Base-by-base conservation (phyloP, 2,329 filamentous ascomycete species). In the Parafenestella ontariensis region DNA sequence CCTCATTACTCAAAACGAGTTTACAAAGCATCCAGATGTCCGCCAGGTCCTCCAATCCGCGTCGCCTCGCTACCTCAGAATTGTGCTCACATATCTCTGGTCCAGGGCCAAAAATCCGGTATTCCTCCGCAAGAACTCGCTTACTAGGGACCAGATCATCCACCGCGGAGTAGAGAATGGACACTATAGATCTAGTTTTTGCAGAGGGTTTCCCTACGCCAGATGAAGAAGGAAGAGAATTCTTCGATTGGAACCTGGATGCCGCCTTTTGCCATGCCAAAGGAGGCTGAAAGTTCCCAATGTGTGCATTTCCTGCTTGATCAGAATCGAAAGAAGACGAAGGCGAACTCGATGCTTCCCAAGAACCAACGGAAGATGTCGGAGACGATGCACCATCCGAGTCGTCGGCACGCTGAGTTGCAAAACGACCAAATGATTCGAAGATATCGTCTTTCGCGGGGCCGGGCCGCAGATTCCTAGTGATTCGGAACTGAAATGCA, bases 81-180 rank as follows among this genome's bases (percentile, higher is more conserved):
- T 99, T 99, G 66, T 96, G 89, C 40, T 85, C 82, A 74, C 94
- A 98, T 3, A 96, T 87, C 33, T 89, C 85, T n/a, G 87, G 85
- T 0, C 90, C 89, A 56, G 92, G 87, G 3, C 92, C 92, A 71
- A 95, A 93, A 13, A 97, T 89, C 21, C 84, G 84, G 75, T 98
- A 99, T 61, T 90, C 85, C 52, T 86, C 80, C 1, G 92, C 95
- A 57, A 97, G 83, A 49, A 87, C 83, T 54, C 83, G 83, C 72
- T 92, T 95, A 2, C 91, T 89, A 0, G 93, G 93, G n/a, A 96
- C 77, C 11, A 92, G 74, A 43, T 85, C 79, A 9, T 85, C 84
- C 23, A 96, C 73, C 58, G 65, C 55, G 58, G 66, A 63, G 31
- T 91, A 83, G 66, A 93, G 83, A 34, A 97, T 86, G 1, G 87